Base-by-base conservation (phyloP, 352 stramenopile species). In the Proteromonas lacertae region DNA sequence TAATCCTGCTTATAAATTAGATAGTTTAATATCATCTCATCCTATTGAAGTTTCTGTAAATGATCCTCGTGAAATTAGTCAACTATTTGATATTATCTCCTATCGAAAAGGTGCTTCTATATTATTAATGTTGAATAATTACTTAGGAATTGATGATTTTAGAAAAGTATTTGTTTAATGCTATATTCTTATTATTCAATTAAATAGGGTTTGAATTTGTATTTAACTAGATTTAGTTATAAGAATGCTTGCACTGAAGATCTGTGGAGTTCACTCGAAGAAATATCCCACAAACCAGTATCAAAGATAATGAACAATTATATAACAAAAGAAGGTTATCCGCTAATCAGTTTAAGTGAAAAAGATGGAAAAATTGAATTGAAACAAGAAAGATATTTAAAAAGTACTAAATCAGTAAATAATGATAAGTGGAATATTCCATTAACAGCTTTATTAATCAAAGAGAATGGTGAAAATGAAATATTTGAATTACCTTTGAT, bases 31-130 rank as follows among this genome's bases (percentile, higher is more conserved):
- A 21, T 73, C 53, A n/a, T 55, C 71, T 17, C 47, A 54, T 43
- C 47, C 47, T 16, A 52, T 54, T 18, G 36, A 92, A 51, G 78
- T 93, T 6, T 61, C 73, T 4, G 84, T 92, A 40, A 34, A 18
- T 18, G 57, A 69, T 45, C 64, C 60, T 7, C 66, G 90, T 41
- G 80, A 93, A 47, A 76, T 89, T 2, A 75, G 93, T 41, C 63
- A 93, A 52, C 86, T 94, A 36, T 96, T 96, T 46, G 81, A 96
- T 55, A 75, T 63, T 0, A 93, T 96, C 57, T 79, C 57, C 44
- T 92, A 92, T 49, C 56, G 70, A 55, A 92, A 92, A 46, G 9
- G 9, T 4, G 4, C 9, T 4, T 26, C 23, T 26, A 26, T 9
- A 72, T 38, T 56, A 58, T 31, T 46, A 49, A 32, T 31, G 13